A percentile compares a stretch with the other conserved stretches of the same genome.
phyloP scores from a whole-genome alignment of 2,329 filamentous ascomycete genomes.

The Epichloe coenophiala region DNA sequence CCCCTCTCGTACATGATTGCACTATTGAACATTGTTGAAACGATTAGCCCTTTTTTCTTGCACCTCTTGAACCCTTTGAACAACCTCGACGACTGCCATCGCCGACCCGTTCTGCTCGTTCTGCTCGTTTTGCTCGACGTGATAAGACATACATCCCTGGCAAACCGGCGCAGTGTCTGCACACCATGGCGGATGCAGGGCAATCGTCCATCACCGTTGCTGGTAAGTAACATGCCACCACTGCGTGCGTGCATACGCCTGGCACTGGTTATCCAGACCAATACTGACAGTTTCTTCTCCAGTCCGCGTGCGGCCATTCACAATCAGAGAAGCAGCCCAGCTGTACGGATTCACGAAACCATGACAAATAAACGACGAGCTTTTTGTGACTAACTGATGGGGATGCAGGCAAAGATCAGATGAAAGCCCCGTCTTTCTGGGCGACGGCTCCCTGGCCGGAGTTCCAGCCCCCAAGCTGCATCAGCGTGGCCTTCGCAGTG shows the following conservation, averaged over 20 bases:
- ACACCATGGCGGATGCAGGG: slow-evolving; percentile 15
- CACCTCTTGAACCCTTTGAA: background rate
- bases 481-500: slow-evolving; percentile 73
- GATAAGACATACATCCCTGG: background rate
- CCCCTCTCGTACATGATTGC: slow-evolving; percentile 1
- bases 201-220: slow-evolving; percentile 46
- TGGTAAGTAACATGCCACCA: slow-evolving; percentile 23
- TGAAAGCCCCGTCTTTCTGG: slow-evolving; percentile 83
- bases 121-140: background rate
- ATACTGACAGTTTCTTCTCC: slow-evolving; percentile 15
- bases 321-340: slow-evolving; percentile 89
- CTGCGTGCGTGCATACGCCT: background rate
- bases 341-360: slow-evolving; percentile 35
- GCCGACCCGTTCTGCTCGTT: background rate
- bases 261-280: background rate
- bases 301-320: slow-evolving; percentile 61
- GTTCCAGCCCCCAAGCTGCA: slow-evolving; percentile 72
- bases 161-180: slow-evolving; percentile 2
- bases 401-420: slow-evolving; percentile 48
- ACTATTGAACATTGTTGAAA: slow-evolving; percentile 5
- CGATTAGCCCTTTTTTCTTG: slow-evolving; percentile 6
- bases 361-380: background rate
- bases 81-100: background rate
- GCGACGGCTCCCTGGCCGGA: slow-evolving; percentile 87
- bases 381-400: slow-evolving; percentile 3